Percentiles rank a stretch among this genome's conserved stretches.
Conservation (phyloP, 1,284 basidiomycete genomes). For the Trametes pubescens region DNA sequence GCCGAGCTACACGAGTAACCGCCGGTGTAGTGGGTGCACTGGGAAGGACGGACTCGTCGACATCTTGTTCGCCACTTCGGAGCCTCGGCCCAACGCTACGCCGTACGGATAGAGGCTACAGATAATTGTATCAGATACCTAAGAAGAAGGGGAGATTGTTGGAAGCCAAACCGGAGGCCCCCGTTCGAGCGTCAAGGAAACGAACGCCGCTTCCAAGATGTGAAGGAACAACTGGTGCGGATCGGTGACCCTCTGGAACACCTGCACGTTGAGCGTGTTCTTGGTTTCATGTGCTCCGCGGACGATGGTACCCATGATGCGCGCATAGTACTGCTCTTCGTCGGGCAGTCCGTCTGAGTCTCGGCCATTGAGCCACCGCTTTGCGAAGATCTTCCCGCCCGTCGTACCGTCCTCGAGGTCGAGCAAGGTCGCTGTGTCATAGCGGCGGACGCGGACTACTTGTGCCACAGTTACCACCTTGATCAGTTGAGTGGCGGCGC, state of each 20-base stretch:
- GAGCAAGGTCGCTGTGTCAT: constrained; percentile 47
- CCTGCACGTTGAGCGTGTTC: constrained; percentile 56
- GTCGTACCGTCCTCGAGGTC: constrained; percentile 45
- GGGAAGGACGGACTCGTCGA: background rate
- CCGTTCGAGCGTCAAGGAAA: constrained; percentile 46
- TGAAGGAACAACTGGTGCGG: constrained; percentile 68
- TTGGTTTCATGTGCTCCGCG: constrained; percentile 31
- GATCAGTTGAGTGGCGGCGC: background rate
- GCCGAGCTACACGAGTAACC: background rate
- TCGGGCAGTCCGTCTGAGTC: constrained; percentile 7
- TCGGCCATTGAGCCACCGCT: constrained; percentile 23
- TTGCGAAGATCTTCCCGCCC: constrained; percentile 39
- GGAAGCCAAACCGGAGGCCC: constrained; percentile 40
- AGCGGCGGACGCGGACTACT: constrained; percentile 54
- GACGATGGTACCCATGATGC: constrained; percentile 32
- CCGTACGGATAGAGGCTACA: background rate
- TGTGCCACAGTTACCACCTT: constrained; percentile 57
- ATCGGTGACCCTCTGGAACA: constrained; percentile 58
- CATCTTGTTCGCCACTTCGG: background rate
- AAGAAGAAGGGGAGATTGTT: no score
- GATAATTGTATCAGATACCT: background rate
- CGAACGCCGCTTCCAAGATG: constrained; percentile 60
- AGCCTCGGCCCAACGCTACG: background rate
- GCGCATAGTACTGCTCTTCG: constrained; percentile 36
- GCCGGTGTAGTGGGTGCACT: constrained; percentile 13